phyloP scores from a whole-genome alignment of 2,329 filamentous ascomycete species.

The Cryphonectria radicalis region DNA sequence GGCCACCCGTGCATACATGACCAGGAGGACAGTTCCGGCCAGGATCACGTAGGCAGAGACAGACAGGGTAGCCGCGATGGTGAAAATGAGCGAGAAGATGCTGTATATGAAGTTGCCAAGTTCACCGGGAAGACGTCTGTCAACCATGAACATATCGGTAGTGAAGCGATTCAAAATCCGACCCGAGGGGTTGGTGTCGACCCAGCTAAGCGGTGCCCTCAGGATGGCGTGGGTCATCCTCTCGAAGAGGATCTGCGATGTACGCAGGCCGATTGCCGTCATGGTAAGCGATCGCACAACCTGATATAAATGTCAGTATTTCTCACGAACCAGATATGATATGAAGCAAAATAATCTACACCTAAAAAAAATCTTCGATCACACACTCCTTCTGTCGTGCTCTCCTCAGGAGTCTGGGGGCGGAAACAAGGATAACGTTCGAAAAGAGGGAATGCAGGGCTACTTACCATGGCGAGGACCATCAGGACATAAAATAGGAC shows the following conservation, averaged over 20 bases:
- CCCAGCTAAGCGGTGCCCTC: constrained; percentile 45
- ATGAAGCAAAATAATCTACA: neutral
- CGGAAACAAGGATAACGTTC: neutral
- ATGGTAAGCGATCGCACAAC: constrained; percentile 35
- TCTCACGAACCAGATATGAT: neutral
- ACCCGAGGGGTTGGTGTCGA: constrained; percentile 46
- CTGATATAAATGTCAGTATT: constrained; percentile 19
- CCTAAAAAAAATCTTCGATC: neutral
- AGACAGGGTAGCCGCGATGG: constrained; percentile 42
- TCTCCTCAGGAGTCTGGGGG: neutral
- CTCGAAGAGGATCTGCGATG: constrained; percentile 39
- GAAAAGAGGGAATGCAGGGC: no score
- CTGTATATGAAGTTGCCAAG: constrained; percentile 38
- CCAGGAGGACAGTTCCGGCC: constrained; percentile 41
- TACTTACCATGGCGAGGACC: constrained; percentile 28
- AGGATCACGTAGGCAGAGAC: constrained; percentile 43
- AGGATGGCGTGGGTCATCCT: constrained; percentile 43
- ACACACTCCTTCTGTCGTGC: neutral
- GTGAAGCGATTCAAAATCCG: constrained; percentile 50
- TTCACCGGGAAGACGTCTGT: constrained; percentile 40
- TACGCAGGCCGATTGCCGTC: constrained; percentile 38
- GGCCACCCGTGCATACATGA: constrained; percentile 41
- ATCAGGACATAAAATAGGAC: constrained; percentile 38
- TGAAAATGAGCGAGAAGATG: constrained; percentile 39
- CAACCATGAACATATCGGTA: constrained; percentile 44